Evolutionary conservation across 2,329 filamentous ascomycete genomes (phyloP).

Genomic region (Leptographium procerum): DNA sequence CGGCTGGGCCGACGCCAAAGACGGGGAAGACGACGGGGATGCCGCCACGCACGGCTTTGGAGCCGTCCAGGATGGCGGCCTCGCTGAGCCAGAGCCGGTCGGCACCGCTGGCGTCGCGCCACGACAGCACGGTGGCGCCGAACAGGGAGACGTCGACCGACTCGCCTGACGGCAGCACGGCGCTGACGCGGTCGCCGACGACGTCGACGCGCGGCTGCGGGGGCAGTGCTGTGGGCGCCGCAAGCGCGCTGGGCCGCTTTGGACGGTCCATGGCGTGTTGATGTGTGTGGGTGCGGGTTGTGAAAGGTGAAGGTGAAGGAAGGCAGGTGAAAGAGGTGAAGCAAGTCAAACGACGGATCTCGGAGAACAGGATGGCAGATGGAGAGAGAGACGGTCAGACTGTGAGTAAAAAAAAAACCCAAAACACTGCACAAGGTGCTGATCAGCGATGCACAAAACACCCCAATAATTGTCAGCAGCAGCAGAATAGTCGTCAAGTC

Average conservation of each 20-base stretch:
- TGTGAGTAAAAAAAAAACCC: background rate
- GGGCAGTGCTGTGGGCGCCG: conserved; percentile 60
- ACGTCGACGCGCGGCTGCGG: conserved; percentile 68
- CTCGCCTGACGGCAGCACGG: conserved; percentile 75
- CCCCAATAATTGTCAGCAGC: too few species aligned
- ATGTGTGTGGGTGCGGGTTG: background rate
- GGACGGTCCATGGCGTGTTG: conserved; percentile 61
- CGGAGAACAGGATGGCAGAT: too few species aligned
- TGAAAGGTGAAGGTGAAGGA: background rate
- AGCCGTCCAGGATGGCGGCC: conserved; percentile 69
- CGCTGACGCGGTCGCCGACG: conserved; percentile 61
- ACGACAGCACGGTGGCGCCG: conserved; percentile 85
- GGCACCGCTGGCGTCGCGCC: conserved; percentile 65
- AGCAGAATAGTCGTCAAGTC: too few species aligned
- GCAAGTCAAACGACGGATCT: background rate
- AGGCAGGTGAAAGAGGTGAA: background rate
- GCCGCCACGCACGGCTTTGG: conserved; percentile 80
- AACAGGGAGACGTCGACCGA: conserved; percentile 77
- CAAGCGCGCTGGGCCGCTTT: conserved; percentile 70
- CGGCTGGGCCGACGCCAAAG: conserved; percentile 66
- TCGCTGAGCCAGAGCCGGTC: conserved; percentile 86
- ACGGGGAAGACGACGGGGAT: conserved; percentile 92
- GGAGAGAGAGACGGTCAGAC: background rate
- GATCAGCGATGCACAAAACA: too few species aligned
- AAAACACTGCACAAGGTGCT: too few species aligned